Evolutionary conservation across 2,329 filamentous ascomycete genomes (phyloP), one percentile per base, ranked within the genome.

Genomic region (Coniochaeta sp.): DNA sequence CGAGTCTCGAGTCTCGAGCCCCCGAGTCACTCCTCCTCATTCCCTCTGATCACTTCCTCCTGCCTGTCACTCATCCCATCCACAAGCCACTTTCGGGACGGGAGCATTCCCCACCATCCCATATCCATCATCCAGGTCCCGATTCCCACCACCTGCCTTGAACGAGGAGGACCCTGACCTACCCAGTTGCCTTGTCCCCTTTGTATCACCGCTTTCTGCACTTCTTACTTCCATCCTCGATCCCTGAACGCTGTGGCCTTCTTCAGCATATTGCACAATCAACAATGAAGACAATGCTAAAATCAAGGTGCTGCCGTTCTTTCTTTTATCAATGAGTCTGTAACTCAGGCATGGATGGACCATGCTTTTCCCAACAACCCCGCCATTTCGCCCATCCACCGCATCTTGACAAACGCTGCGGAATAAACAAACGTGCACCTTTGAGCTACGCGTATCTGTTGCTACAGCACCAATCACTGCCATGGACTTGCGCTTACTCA

Each of bases 281-380:
- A 9, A 55, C 50, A 50, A 71, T 69, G 66, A 75, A 76, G 73
- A 76, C 74, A 70, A 76, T 77, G 66, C 73, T 77, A 67, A 77
- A 77, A 69, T 72, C 75, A 71, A 77, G 74, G 75, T 76, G 34
- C 40, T 40, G 17, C 34, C 28, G 28, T 55, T 22, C 56, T 43
- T 33, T 34, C 14, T 57, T 36, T 19, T 52, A 12, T 38, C 52
- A 24, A 36, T 28, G 12, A 52, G 47, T 24, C 47, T 24, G n/a
- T 4, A 52, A 24, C 47, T 31, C n/a, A 24, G 47, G 47, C 47
- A 2, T 14, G 11, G 22, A n/a, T 24, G 14, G 26, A 17, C 47
- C 11, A 52, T 47, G 43, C 43, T 47, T 16, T 24, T 28, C 22
- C 1, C 26, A 12, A 24, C 31, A 38, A 56, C 54, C 54, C 54